Percentiles rank a stretch among this genome's conserved stretches.
These are phyloP conservation scores for Hymenoscyphus salicellus DNA, from an alignment of 2,329 filamentous ascomycete genomes.

Conservation along the genomic window DNA sequence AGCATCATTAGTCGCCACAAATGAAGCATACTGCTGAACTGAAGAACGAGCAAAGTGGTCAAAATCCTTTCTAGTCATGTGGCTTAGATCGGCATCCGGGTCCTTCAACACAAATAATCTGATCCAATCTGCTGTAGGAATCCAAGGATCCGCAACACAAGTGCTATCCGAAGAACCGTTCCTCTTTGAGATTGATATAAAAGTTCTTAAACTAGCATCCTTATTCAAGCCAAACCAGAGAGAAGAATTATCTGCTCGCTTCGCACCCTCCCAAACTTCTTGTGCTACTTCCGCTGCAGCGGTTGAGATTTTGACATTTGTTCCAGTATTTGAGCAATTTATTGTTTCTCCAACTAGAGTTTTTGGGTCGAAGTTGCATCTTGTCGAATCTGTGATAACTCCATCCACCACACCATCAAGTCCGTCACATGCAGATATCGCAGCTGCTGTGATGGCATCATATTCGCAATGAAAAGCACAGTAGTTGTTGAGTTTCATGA, in stretches of 20 bases:
- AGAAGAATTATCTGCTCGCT: neutral
- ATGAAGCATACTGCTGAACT: constrained; percentile 9
- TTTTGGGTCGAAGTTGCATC: constrained; percentile 19
- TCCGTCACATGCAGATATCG: constrained; percentile 16
- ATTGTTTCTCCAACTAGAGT: constrained; percentile 11
- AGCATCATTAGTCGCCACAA: constrained; percentile 16
- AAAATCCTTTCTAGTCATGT: too few relatives aligned
- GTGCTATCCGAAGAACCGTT: too few relatives aligned
- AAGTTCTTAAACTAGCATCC: constrained; percentile 20
- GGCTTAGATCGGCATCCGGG: too few relatives aligned
- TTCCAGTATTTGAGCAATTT: constrained; percentile 13
- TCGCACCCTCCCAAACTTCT: constrained; percentile 9
- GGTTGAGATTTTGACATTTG: constrained; percentile 8
- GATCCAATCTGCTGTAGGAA: too few relatives aligned
- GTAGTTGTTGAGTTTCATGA: constrained; percentile 18
- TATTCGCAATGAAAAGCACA: constrained; percentile 17
- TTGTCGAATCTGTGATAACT: constrained; percentile 11
- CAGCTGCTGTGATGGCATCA: constrained; percentile 12
- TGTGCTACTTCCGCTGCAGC: constrained; percentile 9
- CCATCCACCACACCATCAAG: constrained; percentile 23
- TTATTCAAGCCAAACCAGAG: constrained; percentile 16
- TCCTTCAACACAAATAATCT: too few relatives aligned
- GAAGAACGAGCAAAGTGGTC: too few relatives aligned
- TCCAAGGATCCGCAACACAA: too few relatives aligned
- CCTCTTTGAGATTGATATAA: neutral